Base-by-base conservation (phyloP, 495 filamentous ascomycete genomes). In the Echria macrotheca region DNA sequence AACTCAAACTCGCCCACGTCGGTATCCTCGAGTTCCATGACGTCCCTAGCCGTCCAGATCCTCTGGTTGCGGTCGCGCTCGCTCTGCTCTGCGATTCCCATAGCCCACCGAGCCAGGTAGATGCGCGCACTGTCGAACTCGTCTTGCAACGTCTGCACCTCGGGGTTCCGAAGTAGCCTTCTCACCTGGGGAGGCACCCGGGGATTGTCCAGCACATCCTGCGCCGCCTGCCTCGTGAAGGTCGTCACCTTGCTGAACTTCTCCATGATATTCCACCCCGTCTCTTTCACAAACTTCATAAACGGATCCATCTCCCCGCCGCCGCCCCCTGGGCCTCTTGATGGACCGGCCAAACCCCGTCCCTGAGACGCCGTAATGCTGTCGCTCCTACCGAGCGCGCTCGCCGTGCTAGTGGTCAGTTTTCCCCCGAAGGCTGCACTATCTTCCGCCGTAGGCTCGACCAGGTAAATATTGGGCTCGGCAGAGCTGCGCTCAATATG, bases 81-180 rank as follows among this genome's bases (percentile, higher is more conserved):
- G 58, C 89, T 87, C 69, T 97, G 93, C 64, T 98, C 93, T 0
- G 91, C 89, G 45, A 98, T 94, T 1, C 88, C 94, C 93, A 97
- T 97, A 0, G 93, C 93, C 93, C 93, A 98, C 37, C 93, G 75
- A 2, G 93, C 93, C 18, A 98, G 74, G 57, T 98, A 98, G 29
- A 98, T 71, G 52, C 93, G 77, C 5, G 94, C 93, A 58, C 88
- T 95, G 67, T 97, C 94, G 54, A 97, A 98, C 62, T 98, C 93
- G 51, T 96, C 91, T 63, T 93, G 88, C 38, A 98, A 56, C 0
- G 89, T 96, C 66, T 95, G 90, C 9, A 98, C 91, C 61, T 98
- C 91, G 1, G 93, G 94, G 47, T 94, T 95, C 58, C 82, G 79
- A 71, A 97, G 80, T 60, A 98, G 56, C 44, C 88, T 78, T 56